Conservation (phyloP, 2,329 filamentous ascomycete species). For the Arthrinium puccinioides region DNA sequence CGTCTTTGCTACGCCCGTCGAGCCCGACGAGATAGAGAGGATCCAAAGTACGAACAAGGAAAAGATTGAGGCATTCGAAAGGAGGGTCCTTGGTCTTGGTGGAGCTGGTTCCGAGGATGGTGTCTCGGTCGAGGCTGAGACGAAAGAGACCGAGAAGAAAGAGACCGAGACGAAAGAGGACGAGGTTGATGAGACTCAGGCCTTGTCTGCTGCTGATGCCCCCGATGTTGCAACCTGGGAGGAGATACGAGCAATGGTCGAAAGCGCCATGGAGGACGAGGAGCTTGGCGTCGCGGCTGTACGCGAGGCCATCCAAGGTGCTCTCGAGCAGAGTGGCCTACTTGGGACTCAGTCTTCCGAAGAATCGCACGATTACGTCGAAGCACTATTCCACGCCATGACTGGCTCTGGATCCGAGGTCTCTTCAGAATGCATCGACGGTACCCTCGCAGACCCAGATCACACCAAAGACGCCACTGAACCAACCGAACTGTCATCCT, state of each 20-base stretch:
- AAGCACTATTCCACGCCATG: conserved; percentile 42
- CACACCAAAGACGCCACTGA: conserved; percentile 13
- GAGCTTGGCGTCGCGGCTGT: conserved; percentile 43
- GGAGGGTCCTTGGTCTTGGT: conserved; percentile 46
- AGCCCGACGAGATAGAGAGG: conserved; percentile 58
- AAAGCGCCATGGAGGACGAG: conserved; percentile 51
- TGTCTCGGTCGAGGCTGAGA: conserved; percentile 18
- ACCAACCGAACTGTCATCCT: conserved; percentile 5
- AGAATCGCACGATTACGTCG: conserved; percentile 41
- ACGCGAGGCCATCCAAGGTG: conserved; percentile 46
- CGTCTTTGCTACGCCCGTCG: conserved; percentile 82
- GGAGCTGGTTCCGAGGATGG: conserved; percentile 21
- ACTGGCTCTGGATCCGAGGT: conserved; percentile 20
- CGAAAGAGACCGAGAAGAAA: conserved; percentile 8
- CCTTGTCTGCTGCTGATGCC: conserved; percentile 8
- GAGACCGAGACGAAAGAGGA: conserved; percentile 7
- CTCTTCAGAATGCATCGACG: conserved; percentile 3
- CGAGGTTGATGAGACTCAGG: conserved; percentile 12
- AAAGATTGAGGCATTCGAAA: conserved; percentile 63
- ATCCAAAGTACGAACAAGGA: conserved; percentile 65
- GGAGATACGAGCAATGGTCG: conserved; percentile 46
- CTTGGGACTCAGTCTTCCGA: conserved; percentile 35
- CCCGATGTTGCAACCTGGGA: conserved; percentile 39
- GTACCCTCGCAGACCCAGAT: neutral
- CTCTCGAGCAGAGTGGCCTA: conserved; percentile 47